A percentile compares a stretch with the other conserved stretches of the same genome.
phyloP scores from a whole-genome alignment of 257 asterid species.

The Nicotiana benthamiana region DNA sequence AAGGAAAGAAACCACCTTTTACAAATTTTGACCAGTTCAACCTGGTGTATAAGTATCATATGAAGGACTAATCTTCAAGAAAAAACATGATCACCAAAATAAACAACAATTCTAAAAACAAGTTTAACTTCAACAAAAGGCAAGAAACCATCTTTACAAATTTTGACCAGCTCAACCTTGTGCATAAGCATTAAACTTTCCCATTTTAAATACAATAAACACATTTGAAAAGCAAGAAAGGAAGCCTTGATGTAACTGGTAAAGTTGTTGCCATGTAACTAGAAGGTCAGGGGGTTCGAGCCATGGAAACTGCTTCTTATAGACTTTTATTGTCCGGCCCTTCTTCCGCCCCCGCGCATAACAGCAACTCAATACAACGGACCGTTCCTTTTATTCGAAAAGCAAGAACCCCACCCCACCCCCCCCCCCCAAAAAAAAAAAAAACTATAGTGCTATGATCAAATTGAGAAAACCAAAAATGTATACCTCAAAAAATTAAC shows the following conservation, averaged over 20 bases:
- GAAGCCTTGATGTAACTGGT: no score
- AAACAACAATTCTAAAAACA: neutral
- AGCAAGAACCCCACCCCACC: neutral
- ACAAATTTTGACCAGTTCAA: neutral
- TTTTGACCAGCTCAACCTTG: neutral
- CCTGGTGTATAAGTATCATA: neutral
- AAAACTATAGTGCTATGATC: neutral
- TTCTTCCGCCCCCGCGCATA: no score
- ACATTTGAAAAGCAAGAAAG: neutral
- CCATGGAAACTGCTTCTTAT: no score
- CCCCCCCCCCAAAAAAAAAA: no score
- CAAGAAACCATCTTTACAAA: neutral
- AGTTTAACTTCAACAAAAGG: neutral
- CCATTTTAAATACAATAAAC: neutral
- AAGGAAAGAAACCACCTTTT: neutral
- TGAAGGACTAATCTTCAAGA: no score
- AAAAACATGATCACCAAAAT: neutral
- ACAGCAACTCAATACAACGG: no score
- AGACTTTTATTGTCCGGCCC: no score
- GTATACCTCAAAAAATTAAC: slow-evolving; percentile 58
- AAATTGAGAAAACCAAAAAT: neutral
- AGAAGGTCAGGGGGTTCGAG: no score
- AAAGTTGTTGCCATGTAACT: no score
- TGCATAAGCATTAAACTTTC: neutral
- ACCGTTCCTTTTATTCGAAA: neutral